Base-by-base conservation (phyloP, 1,139 yeast genomes). In the Meyerozyma elateridarum region DNA sequence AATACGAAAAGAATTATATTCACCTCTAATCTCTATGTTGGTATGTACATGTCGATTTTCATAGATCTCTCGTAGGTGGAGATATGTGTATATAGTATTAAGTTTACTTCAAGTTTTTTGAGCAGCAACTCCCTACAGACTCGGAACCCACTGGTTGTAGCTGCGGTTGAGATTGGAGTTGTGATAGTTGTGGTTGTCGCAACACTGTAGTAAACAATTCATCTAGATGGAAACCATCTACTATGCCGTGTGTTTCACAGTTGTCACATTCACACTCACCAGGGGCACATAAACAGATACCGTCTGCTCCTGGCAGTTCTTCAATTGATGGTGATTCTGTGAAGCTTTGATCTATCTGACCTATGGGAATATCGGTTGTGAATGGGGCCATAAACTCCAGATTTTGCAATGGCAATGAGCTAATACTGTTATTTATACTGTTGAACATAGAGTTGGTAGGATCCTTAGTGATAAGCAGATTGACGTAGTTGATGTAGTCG, bases 211-310 rank as follows among this genome's bases (percentile, higher is more conserved):
- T 32, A 30, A 44, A 44, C 8, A 44, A 14, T 16, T 73, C 78
- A 32, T 67, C 71, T 22, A 70, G 40, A 38, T 65, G 61, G 32
- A 65, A 48, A 2, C 80, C 80, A 39, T 73, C 60, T 11, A 69
- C 61, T 7, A 72, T 74, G 2, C 79, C 78, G 46, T 75, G 81
- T 2, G 64, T 54, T 36, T 66, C 77, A 52, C 80, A 75, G 40
- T 73, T 70, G 22, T 59, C 52, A 46, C 81, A 75, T 21, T 59
- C 68, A 48, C 81, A 75, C 4, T 59, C 56, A 21, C 66, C 66
- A 1, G 61, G 54, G 0, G 68, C 55, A 51, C 81, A 75, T 4
- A 49, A 42, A 40, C 80, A 74, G 3, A 52, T 54, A 1, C 42
- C 43, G n/a, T 34, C 31, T 8, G 41, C 3, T 13, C 25, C 5